phyloP scores from a whole-genome alignment of 129 eudicot genomes.

The Arctium minus region DNA sequence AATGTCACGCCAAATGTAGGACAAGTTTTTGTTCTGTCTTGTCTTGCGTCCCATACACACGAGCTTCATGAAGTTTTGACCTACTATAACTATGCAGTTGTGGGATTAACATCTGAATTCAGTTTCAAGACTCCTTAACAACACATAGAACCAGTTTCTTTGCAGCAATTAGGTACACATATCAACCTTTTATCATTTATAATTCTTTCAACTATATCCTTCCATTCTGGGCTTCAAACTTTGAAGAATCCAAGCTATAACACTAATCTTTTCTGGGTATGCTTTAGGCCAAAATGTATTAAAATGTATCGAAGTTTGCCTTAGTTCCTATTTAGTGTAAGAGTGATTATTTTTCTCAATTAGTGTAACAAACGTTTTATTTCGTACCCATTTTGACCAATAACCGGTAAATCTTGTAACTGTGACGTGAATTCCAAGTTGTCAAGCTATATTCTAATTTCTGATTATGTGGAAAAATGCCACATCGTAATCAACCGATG shows the following conservation, averaged over 20 bases:
- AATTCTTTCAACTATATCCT: background rate
- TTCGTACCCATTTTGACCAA: background rate
- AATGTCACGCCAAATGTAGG: too few relatives aligned
- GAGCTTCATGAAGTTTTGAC: background rate
- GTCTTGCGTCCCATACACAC: background rate
- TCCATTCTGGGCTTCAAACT: background rate
- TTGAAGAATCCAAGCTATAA: background rate
- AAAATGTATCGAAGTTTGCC: background rate
- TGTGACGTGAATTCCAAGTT: background rate
- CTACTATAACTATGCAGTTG: background rate
- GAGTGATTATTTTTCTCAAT: background rate
- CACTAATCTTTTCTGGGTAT: background rate
- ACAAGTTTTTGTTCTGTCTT: too few relatives aligned
- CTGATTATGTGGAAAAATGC: background rate
- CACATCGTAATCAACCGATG: background rate
- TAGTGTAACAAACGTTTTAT: background rate
- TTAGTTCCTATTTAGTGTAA: too few relatives aligned
- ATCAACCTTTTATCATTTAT: background rate
- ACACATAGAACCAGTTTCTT: background rate
- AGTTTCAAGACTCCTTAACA: background rate
- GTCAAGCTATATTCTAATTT: background rate
- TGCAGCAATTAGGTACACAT: constrained; percentile 12
- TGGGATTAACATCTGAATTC: constrained; percentile 7
- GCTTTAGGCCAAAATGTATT: background rate
- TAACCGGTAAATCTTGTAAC: background rate